A percentile compares a stretch with the other conserved stretches of the same genome.
Evolutionary conservation across 2,329 filamentous ascomycete genomes (phyloP).

Genomic region (Pezicula radicicola): DNA sequence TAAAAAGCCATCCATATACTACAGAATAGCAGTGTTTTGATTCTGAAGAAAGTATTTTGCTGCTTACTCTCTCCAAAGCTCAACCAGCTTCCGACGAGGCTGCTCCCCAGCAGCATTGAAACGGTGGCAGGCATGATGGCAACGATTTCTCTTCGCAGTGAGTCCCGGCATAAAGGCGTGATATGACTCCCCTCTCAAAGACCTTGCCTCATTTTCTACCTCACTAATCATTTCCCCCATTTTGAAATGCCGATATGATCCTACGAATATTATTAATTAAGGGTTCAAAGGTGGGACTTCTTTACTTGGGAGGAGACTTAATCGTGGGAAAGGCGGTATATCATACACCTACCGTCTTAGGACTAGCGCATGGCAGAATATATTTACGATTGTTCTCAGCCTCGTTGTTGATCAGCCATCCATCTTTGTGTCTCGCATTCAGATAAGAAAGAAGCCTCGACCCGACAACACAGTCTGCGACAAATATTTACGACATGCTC

Average conservation of each 20-base stretch:
- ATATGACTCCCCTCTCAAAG: constrained; percentile 70
- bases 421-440: no score
- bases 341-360: no score
- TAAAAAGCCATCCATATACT: not conserved
- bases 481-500: constrained; percentile 10
- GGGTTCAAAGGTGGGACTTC: no score
- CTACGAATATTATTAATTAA: no score
- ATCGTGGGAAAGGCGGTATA: not conserved
- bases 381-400: no score
- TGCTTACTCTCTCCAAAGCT: constrained; percentile 69
- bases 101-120: constrained; percentile 64
- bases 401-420: no score
- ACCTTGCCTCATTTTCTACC: constrained; percentile 49
- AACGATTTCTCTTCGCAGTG: constrained; percentile 58
- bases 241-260: not conserved
- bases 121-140: constrained; percentile 54
- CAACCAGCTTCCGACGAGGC: constrained; percentile 57
- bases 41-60: constrained; percentile 13
- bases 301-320: not conserved
- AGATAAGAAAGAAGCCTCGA: no score
- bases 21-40: not conserved
- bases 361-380: no score
- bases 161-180: constrained; percentile 70
- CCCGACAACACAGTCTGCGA: no score
- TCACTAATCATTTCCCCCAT: constrained; percentile 31